Base-by-base conservation (phyloP, 768 basidiomycete genomes). In the Ephemerocybe angulata region DNA sequence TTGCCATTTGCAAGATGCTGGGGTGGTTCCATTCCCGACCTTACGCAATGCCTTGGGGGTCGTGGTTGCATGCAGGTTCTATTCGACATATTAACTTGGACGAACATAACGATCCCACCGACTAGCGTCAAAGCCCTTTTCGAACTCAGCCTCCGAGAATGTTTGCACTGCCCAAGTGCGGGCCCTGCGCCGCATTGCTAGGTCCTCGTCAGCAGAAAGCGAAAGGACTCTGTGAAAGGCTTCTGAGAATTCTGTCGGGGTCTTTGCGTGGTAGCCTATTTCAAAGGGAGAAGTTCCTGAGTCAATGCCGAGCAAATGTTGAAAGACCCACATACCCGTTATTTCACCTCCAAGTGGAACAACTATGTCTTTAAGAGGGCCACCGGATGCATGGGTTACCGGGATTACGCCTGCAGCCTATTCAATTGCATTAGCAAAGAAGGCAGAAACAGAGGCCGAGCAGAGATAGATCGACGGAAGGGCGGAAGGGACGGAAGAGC, bases 331-430 rank as follows among this genome's bases (percentile, higher is more conserved):
- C 66, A 47, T 53, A 85, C 88, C 87, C 55, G 93, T 94, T 7
- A 74, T 78, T 63, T 85, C 70, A 31, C 85, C 85, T 5, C 86
- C 69, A 65, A 81, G 83, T 0, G 93, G 92, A 1, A 93, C 85
- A 43, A 98, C 85, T 54, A 99, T 98, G 67, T 98, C 97, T 53
- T 85, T 79, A 22, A 94, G 67, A 0, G 96, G 96, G 0, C 96
- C 96, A 2, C 91, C 97, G 0, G 94, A 97, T 1, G 90, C 90
- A 65, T 99, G 94, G 0, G 88, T 85, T 3, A 98, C 84, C 0
- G 94, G 92, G 13, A 98, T 90, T 15, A 94, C 82, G 0, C 96
- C 96, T 3, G 97, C 93, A 10, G 93, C 95, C 95, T 98, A n/a
- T 13, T 4, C 5, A 41, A 17, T 41, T 41, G 38, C 33, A 8